phyloP scores from a whole-genome alignment of 176 grass and related monocot genomes.

The Musa beccarii region DNA sequence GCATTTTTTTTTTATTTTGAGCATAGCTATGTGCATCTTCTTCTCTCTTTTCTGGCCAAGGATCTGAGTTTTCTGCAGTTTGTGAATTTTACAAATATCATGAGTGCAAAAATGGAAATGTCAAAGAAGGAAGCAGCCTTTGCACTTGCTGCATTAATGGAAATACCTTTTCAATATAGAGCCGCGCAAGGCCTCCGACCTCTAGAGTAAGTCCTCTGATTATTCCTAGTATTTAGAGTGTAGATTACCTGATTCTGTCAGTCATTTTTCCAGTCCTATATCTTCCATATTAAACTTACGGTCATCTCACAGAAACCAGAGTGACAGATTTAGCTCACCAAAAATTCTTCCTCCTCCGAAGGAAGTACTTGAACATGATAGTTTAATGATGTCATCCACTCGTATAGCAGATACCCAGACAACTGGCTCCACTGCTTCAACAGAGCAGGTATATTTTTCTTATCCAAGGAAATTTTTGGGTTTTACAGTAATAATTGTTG shows the following conservation, averaged over 20 bases:
- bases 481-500: background rate
- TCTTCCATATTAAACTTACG: conserved; percentile 5
- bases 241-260: background rate
- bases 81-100: conserved; percentile 91
- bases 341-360: conserved; percentile 75
- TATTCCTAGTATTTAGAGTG: conserved; percentile 11
- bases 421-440: conserved; percentile 22
- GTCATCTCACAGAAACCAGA: conserved; percentile 31
- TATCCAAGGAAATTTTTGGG: background rate
- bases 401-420: conserved; percentile 19
- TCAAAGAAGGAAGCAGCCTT: conserved; percentile 85
- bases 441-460: conserved; percentile 47
- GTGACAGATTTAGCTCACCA: conserved; percentile 23
- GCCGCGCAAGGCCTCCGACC: conserved; percentile 54
- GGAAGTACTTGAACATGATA: conserved; percentile 52
- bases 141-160: conserved; percentile 90
- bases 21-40: background rate
- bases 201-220: conserved; percentile 36
- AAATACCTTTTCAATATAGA: conserved; percentile 94
- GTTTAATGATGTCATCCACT: conserved; percentile 32
- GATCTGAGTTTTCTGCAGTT: conserved; percentile 43
- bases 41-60: conserved; percentile 3
- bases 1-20: background rate
- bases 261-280: background rate
- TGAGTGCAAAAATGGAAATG: conserved; percentile 58